Base-by-base conservation (phyloP, 2,329 filamentous ascomycete genomes). In the Colletotrichum destructivum region DNA sequence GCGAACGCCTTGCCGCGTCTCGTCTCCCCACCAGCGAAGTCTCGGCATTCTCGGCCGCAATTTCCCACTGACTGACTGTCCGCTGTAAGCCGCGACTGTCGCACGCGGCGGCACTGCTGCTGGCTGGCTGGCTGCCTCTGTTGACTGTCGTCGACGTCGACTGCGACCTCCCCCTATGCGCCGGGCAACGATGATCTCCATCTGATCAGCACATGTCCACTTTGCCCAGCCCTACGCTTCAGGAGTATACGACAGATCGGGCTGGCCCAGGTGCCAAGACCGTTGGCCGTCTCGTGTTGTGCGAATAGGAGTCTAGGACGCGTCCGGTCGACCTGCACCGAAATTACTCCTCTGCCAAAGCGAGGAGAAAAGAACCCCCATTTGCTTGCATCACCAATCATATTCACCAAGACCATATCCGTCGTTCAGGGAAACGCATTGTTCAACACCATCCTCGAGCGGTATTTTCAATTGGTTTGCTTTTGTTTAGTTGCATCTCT, bases 21-120 rank as follows among this genome's bases (percentile, higher is more conserved):
- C 21, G 42, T 64, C 42, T 44, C 12, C 44, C 44, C 23, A n/a
- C 63, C 42, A 35, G 31, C 42, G 13, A 31, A 42, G 51, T 65
- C 60, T 65, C 61, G 61, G 61, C 66, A 40, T 38, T n/a, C 51
- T 4, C 55, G 52, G 51, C n/a, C 51, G 42, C 60, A 69, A 69
- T 64, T 64, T 69, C 66, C 23, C 18, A n/a, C 23, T 56, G 12
- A 3, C 13, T 21, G 2, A 18, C 42, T 40, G 7, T 35, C 31
- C 8, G 31, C 31, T 35, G 31, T 2, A 35, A 35, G 31, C 31
- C 7, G 31, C 31, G 31, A 35, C 35, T 49, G 35, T 64, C 61
- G 61, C 66, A 56, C 57, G 35, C 57, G 40, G 65, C 26, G 12
- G n/a, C 44, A 52, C 8, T 15, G 52, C 51, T 55, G 52, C 18